A percentile compares a stretch with the other conserved stretches of the same genome.
Conservation (phyloP, 78 protist species). For the Polysphondylium violaceum region DNA sequence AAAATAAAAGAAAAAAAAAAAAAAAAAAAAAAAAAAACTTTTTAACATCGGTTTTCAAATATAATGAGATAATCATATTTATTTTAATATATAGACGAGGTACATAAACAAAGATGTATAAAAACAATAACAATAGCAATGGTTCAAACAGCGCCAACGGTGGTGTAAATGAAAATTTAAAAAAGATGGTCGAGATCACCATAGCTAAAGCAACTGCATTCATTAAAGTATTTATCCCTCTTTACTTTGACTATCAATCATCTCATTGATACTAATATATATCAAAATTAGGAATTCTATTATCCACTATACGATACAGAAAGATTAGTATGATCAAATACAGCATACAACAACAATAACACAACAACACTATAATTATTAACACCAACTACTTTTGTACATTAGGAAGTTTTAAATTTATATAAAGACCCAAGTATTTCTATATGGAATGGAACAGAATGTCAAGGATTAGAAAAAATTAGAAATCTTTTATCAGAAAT, state of each 20-base stretch:
- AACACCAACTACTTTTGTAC: background rate
- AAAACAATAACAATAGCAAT: background rate
- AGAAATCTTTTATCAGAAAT: constrained; percentile 24
- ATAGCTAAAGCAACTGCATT: constrained; percentile 20
- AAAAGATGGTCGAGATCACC: constrained; percentile 9
- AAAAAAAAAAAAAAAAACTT: too few species aligned
- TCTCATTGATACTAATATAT: background rate
- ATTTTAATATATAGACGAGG: too few species aligned
- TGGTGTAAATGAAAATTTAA: constrained; percentile 9
- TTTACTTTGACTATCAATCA: background rate
- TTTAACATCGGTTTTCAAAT: too few species aligned
- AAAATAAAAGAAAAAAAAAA: too few species aligned
- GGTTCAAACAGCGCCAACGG: background rate
- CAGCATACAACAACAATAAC: background rate
- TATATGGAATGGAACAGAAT: constrained; percentile 78
- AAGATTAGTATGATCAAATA: background rate
- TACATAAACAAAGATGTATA: too few species aligned
- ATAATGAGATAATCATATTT: too few species aligned
- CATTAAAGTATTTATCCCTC: constrained; percentile 9
- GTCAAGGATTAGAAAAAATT: constrained; percentile 34
- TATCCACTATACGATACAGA: constrained; percentile 5
- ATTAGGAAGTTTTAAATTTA: constrained; percentile 20
- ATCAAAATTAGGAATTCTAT: constrained; percentile 13
- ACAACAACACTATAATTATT: background rate
- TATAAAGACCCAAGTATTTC: constrained; percentile 53